phyloP scores from a whole-genome alignment of 192 early-diverging fungal genomes.

The Coemansia sp. region DNA sequence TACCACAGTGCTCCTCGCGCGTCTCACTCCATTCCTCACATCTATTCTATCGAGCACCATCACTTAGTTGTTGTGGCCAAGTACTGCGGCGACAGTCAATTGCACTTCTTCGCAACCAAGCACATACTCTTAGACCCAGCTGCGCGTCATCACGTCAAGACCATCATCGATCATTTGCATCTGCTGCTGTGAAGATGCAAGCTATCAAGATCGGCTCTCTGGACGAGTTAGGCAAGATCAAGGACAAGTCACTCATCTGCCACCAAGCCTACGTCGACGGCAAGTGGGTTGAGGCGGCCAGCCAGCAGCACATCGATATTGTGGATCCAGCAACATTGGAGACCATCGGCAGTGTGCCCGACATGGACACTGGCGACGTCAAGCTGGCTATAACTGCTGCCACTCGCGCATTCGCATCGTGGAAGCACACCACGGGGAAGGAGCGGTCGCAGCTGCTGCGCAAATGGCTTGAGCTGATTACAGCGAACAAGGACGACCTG shows the following conservation, averaged over 20 bases:
- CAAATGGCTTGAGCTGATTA: slow-evolving; percentile 66
- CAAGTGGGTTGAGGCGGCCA: slow-evolving; percentile 57
- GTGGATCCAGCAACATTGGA: slow-evolving; percentile 66
- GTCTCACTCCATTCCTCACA: neutral
- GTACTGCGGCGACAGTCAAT: neutral
- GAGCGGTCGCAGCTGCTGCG: slow-evolving; percentile 62
- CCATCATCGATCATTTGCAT: slow-evolving; percentile 4
- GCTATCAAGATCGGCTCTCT: slow-evolving; percentile 13
- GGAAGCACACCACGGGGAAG: slow-evolving; percentile 68
- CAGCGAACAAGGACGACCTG: slow-evolving; percentile 71
- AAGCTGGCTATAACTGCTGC: slow-evolving; percentile 63
- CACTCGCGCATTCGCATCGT: slow-evolving; percentile 58
- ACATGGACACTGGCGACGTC: slow-evolving; percentile 66
- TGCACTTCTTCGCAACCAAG: neutral
- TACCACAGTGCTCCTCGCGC: neutral
- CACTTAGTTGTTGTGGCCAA: neutral
- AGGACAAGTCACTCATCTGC: slow-evolving; percentile 62
- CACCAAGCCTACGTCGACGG: slow-evolving; percentile 62
- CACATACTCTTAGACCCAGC: neutral
- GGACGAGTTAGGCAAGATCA: slow-evolving; percentile 58
- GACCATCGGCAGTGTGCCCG: slow-evolving; percentile 64
- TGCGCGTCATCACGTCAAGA: neutral
- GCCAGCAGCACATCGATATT: slow-evolving; percentile 58
- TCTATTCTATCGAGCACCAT: neutral
- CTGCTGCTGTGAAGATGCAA: slow-evolving; percentile 9